A percentile compares a stretch with the other conserved stretches of the same genome.
Evolutionary conservation across 306 rosid species (phyloP).

Genomic region (Ormosia emarginata): DNA sequence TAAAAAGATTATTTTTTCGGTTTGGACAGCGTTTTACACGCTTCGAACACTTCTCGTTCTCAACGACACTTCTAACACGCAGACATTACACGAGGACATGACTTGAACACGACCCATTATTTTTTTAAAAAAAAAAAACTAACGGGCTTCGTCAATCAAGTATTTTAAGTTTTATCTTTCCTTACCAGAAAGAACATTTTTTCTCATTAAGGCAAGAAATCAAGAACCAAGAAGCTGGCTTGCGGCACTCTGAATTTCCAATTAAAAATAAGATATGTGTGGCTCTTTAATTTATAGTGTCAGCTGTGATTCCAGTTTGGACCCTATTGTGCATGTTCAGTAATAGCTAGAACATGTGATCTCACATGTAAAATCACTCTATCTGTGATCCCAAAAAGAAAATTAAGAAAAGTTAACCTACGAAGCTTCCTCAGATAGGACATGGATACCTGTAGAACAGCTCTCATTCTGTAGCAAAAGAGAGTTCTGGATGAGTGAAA

Average conservation of each 20-base stretch:
- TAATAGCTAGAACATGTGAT: slow-evolving; percentile 3
- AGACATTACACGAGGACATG: no score
- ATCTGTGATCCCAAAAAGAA: background rate
- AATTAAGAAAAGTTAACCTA: background rate
- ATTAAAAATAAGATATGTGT: slow-evolving; percentile 1
- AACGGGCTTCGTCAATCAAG: background rate
- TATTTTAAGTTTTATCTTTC: no score
- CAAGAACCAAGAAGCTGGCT: background rate
- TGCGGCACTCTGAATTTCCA: slow-evolving; percentile 5
- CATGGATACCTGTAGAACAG: background rate
- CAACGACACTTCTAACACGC: no score
- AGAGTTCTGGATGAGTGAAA: background rate
- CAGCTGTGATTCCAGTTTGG: background rate
- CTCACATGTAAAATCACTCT: background rate
- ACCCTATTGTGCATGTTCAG: background rate
- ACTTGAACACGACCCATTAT: no score
- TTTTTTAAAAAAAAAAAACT: no score
- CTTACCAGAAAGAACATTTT: background rate
- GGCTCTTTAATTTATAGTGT: background rate
- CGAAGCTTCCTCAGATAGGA: background rate
- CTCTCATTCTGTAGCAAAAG: background rate
- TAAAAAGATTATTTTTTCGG: no score
- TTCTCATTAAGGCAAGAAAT: background rate
- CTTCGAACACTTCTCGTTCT: no score
- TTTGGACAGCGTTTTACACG: no score